Evolutionary conservation across 495 filamentous ascomycete genomes (phyloP), one percentile per base, ranked within the genome.

Genomic region (Filosporella fistucella): DNA sequence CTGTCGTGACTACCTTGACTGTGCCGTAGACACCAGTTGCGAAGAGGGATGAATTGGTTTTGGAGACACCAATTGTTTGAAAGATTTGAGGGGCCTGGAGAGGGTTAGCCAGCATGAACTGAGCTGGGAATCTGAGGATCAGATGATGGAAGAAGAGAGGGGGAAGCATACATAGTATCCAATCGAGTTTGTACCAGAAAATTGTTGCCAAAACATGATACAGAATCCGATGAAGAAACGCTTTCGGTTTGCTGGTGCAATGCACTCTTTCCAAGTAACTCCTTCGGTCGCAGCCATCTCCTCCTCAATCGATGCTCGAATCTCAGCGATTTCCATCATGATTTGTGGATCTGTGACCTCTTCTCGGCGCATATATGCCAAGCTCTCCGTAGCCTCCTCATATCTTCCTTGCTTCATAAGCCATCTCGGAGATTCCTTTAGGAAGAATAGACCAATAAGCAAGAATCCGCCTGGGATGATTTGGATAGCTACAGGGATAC

Each of bases 11-110:
- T 12, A 61, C 51, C 59, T 74, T 78, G 45, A 76, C 75, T 0
- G 69, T 67, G 23, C 76, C 76, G 26, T 76, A 77, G 22, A 80
- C 65, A 45, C 76, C 76, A 0, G 76, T 78, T 11, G 74, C 74
- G 45, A 80, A 63, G 17, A 78, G 59, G 32, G 59, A 62, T 9
- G 72, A 65, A 51, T 74, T 76, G 3, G 52, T 53, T 29, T 47
- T 48, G 39, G 65, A 64, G 21, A 68, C 69, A 21, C 74, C 75
- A 20, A 78, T 53, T 1, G 63, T 68, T 38, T 67, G 59, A 57
- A 78, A 78, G 50, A 77, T 73, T 44, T 74, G 63, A 1, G 74
- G 71, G 0, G 73, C 68, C 26, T 76, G 76, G 54, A n/a, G n/a
- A n/a, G n/a, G n/a, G n/a, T n/a, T n/a, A n/a, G n/a, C n/a, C n/a